Conservation (phyloP, 495 filamentous ascomycete genomes). For the Neurospora africana region DNA sequence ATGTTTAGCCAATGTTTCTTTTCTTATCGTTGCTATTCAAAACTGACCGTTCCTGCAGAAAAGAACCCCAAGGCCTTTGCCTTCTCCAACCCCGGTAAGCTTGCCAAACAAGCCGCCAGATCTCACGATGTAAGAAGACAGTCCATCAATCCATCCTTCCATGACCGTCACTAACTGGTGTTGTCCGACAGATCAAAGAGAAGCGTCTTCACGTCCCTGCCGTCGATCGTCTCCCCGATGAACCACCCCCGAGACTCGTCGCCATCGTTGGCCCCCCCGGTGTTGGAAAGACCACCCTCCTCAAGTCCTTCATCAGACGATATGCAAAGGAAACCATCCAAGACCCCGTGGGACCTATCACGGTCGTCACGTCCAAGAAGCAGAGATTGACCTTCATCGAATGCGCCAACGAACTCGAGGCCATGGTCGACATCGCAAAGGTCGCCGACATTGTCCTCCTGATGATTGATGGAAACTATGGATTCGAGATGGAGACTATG, state of each 20-base stretch:
- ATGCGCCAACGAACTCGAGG: constrained; percentile 88
- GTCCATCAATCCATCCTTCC: neutral
- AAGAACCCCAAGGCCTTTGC: constrained; percentile 89
- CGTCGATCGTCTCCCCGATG: constrained; percentile 87
- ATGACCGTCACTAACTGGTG: constrained; percentile 1
- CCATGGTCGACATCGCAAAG: constrained; percentile 92
- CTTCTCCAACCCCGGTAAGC: constrained; percentile 72
- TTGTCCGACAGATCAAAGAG: constrained; percentile 64
- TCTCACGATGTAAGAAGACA: constrained; percentile 68
- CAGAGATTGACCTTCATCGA: constrained; percentile 91
- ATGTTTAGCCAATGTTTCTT: constrained; percentile 4
- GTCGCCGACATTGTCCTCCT: constrained; percentile 92
- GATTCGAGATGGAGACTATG: constrained; percentile 99
- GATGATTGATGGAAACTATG: constrained; percentile 97
- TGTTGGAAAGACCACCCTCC: constrained; percentile 54
- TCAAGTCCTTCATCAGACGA: constrained; percentile 84
- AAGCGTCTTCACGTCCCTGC: constrained; percentile 92
- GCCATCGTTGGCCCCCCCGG: constrained; percentile 89
- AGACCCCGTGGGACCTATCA: constrained; percentile 82
- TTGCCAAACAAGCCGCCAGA: constrained; percentile 72
- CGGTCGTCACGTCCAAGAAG: constrained; percentile 87
- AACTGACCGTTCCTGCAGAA: constrained; percentile 31
- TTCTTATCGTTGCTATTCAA: neutral
- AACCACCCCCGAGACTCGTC: constrained; percentile 87
- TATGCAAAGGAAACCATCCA: constrained; percentile 94